Evolutionary conservation across 2,329 filamentous ascomycete genomes (phyloP).

Genomic region (Cercospora berteroae): DNA sequence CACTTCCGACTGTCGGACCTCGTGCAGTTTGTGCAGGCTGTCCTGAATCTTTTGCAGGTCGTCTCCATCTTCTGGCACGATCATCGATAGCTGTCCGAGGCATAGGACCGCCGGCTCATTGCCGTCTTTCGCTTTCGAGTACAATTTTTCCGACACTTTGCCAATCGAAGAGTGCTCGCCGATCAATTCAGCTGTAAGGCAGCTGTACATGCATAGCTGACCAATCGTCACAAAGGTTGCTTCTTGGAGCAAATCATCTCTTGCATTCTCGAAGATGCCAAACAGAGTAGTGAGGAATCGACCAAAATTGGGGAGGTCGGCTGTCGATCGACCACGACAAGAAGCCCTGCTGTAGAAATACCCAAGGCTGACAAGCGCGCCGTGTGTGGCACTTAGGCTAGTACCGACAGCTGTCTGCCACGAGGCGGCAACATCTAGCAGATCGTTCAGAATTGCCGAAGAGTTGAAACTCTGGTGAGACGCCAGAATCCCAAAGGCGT

Average conservation of each 20-base stretch:
- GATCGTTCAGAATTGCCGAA: constrained; percentile 45
- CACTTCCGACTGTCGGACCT: constrained; percentile 79
- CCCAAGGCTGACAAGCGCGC: constrained; percentile 58
- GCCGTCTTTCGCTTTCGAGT: constrained; percentile 70
- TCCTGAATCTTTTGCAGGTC: constrained; percentile 59
- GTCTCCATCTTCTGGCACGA: constrained; percentile 50
- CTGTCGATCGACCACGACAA: constrained; percentile 44
- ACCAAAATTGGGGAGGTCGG: constrained; percentile 24
- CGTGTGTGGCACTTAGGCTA: constrained; percentile 59
- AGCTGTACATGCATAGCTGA: constrained; percentile 60
- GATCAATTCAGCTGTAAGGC: constrained; percentile 49
- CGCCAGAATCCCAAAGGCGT: constrained; percentile 71
- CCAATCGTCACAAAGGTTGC: constrained; percentile 58
- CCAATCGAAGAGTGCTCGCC: constrained; percentile 23
- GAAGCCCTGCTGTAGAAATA: constrained; percentile 58
- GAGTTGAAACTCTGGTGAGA: constrained; percentile 55
- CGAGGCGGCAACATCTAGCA: constrained; percentile 35
- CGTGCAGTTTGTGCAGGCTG: constrained; percentile 72
- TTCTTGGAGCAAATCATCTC: constrained; percentile 57
- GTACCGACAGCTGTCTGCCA: constrained; percentile 63
- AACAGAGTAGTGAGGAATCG: constrained; percentile 48
- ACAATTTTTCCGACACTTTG: constrained; percentile 60
- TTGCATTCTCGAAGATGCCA: constrained; percentile 53
- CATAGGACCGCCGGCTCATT: constrained; percentile 79
- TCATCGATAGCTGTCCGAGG: constrained; percentile 72